Base-by-base conservation (phyloP, 345 rosid species). In the Moringa oleifera region DNA sequence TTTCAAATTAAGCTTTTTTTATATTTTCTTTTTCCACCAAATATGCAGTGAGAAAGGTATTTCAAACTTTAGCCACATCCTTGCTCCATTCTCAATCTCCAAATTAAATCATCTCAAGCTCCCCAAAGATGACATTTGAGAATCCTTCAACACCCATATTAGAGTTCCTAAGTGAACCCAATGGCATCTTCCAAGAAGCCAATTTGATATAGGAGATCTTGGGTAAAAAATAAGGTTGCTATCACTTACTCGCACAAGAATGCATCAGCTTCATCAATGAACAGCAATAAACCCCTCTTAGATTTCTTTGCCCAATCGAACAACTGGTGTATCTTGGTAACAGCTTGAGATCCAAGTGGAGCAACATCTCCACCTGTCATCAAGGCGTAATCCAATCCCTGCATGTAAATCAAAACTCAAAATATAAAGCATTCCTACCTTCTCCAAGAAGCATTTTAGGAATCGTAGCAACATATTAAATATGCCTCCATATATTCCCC, bases 301-400 rank as follows among this genome's bases (percentile, higher is more conserved):
- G 99, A 90, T 73, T 94, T 94, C 85, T 86, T 90, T 68, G 93
- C 75, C 99, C 97, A 94, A 75, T 94, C 96, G 63, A 94, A 94
- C 65, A 90, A 69, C 74, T 90, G 97, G 75, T 94, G 97, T 74
- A 90, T 94, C 84, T 94, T 94, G 3, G 97, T 94, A 70, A 90
- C 99, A 59, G 99, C 99, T 79, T 94, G 97, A 51, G 99, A 72
- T 70, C 97, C 99, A 68, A 94, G 78, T 4, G 99, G 99, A 64
- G 97, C 96, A 66, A 94, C 96, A 83, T 94, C 97, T 49, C 97
- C 97, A 45, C 97, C 99, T 0, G 97, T 94, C 99, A 94, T 94
- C 88, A 94, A 79, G 13, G 99, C 99, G 80, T 94, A 94, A 72
- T 90, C 99, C 65, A 94, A 79, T 51, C 99, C 99, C 99, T 94